Base-by-base conservation (phyloP, 2,329 filamentous ascomycete species). In the Colletotrichum sp. region DNA sequence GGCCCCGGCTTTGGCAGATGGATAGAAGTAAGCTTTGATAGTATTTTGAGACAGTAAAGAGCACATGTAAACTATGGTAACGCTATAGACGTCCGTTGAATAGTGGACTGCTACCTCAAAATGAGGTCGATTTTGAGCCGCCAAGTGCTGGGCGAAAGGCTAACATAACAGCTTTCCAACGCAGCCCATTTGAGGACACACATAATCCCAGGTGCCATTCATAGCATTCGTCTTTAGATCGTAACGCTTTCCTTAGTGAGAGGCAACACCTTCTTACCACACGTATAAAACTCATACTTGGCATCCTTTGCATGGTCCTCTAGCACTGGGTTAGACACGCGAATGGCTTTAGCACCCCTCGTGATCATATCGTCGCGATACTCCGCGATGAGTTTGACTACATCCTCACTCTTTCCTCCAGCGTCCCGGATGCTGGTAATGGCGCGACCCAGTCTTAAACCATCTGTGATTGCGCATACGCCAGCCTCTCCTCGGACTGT, bases 401-500 rank as follows among this genome's bases (percentile, higher is more conserved):
- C 26, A 30, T 60, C 56, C 2, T 26, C 28, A 12, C 4, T n/a
- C 1, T 26, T n/a, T 12, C 16, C 56, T 21, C 56, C 56, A 4
- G 15, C 26, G 5, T 60, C 56, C 1, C 56, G 56, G 16, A 60
- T 60, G 56, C 56, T 2, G 16, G 16, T 30, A 3, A 60, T 60
- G 28, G 56, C 56, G 7, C 56, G 18, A 28, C 28, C 56, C 8
- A 60, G 26, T n/a, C 56, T 60, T 0, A 60, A 13, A 6, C 28
- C 56, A 30, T 60, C 56, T 0, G 26, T 60, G 15, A 60, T n/a
- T 16, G 56, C 28, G 16, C 56, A 60, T 30, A 60, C 56, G 0
- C 56, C 56, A 30, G 56, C 56, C 16, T 60, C 56, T 28, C 56
- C 56, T 60, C 56, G 56, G 28, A 60, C 56, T 60, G 6, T 18